Conservation (phyloP, 805 yeast genomes). For the Nakazawaea wyomingensis region DNA sequence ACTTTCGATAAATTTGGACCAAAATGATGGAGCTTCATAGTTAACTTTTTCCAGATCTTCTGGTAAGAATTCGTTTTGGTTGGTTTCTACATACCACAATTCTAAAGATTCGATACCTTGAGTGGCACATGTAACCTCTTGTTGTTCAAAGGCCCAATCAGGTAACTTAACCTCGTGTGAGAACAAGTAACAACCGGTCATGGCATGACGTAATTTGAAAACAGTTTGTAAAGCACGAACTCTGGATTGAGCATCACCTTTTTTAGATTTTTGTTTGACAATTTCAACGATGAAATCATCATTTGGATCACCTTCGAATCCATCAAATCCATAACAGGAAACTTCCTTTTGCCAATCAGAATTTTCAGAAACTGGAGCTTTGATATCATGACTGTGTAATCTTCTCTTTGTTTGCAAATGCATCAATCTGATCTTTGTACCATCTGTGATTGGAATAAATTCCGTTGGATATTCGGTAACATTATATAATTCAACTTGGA, state of each 20-base stretch:
- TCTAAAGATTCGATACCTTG: slow-evolving; percentile 59
- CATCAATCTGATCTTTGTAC: slow-evolving; percentile 63
- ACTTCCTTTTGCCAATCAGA: slow-evolving; percentile 83
- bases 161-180: slow-evolving; percentile 75
- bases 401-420: slow-evolving; percentile 58
- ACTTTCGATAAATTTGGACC: slow-evolving; percentile 57
- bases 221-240: slow-evolving; percentile 65
- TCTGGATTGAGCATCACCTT: slow-evolving; percentile 47
- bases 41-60: slow-evolving; percentile 41
- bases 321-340: slow-evolving; percentile 70
- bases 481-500: slow-evolving; percentile 67
- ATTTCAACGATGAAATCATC: slow-evolving; percentile 79
- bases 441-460: slow-evolving; percentile 61
- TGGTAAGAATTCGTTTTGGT: slow-evolving; percentile 44
- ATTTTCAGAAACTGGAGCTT: slow-evolving; percentile 67
- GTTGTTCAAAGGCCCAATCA: slow-evolving; percentile 79
- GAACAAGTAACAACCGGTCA: slow-evolving; percentile 72
- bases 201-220: slow-evolving; percentile 72
- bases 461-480: slow-evolving; percentile 48
- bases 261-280: slow-evolving; percentile 45
- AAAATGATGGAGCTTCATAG: slow-evolving; percentile 50
- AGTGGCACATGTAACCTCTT: slow-evolving; percentile 76
- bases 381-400: slow-evolving; percentile 79
- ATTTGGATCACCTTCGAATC: slow-evolving; percentile 77
- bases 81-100: slow-evolving; percentile 72